phyloP scores from a whole-genome alignment of 345 rosid genomes.

The Pugionium dolabratum region DNA sequence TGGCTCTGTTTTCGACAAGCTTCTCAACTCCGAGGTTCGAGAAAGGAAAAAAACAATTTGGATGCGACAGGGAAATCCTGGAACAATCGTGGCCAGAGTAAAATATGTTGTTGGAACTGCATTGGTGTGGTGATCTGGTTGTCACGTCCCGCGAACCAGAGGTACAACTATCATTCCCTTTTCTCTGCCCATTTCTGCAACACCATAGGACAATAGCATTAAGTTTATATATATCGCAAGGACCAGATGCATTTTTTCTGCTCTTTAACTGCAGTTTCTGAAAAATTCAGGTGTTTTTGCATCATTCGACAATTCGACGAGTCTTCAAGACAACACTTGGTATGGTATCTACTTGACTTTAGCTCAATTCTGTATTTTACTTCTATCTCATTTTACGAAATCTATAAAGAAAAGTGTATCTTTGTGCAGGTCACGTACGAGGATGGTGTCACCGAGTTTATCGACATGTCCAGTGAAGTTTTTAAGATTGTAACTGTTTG shows the following conservation, averaged over 20 bases:
- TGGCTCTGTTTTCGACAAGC: slow-evolving; percentile 24
- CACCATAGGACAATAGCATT: neutral
- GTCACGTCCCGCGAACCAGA: slow-evolving; percentile 49
- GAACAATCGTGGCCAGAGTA: slow-evolving; percentile 37
- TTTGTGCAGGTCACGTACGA: slow-evolving; percentile 68
- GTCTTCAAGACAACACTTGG: slow-evolving; percentile 62
- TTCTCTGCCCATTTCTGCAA: neutral
- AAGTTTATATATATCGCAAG: neutral
- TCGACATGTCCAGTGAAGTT: slow-evolving; percentile 68
- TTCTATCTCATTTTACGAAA: slow-evolving; percentile 2
- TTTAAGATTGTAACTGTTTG: slow-evolving; percentile 60
- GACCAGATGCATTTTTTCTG: neutral
- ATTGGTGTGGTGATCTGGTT: slow-evolving; percentile 68
- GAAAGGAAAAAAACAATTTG: slow-evolving; percentile 11
- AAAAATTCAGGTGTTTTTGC: slow-evolving; percentile 59
- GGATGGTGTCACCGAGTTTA: slow-evolving; percentile 57
- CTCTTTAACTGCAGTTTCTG: neutral
- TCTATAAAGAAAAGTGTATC: neutral
- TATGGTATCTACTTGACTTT: slow-evolving; percentile 51
- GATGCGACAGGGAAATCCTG: slow-evolving; percentile 52
- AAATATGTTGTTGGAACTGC: slow-evolving; percentile 48
- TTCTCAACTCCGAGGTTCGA: slow-evolving; percentile 20
- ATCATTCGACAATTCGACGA: slow-evolving; percentile 63
- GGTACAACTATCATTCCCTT: slow-evolving; percentile 37
- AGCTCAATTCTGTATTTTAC: slow-evolving; percentile 9